These are phyloP conservation scores for Zoysia japonica DNA, from an alignment of 176 grass and related monocot genomes.

Conservation along the genomic window DNA sequence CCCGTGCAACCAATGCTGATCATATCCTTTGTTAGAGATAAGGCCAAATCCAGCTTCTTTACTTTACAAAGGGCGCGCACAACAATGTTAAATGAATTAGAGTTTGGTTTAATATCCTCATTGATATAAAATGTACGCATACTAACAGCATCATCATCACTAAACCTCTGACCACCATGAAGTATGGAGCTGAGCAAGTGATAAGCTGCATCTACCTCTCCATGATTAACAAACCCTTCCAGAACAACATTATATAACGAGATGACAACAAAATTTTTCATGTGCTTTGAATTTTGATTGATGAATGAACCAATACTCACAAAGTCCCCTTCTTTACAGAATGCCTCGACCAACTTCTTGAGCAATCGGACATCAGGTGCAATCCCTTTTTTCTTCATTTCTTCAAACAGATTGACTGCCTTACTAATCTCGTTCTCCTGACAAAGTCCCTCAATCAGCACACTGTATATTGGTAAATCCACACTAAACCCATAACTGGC, in stretches of 20 bases:
- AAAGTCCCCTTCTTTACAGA: conserved; percentile 51
- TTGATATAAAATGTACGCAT: conserved; percentile 34
- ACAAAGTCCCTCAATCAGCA: conserved; percentile 71
- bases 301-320: conserved; percentile 42
- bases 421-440: conserved; percentile 41
- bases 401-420: conserved; percentile 51
- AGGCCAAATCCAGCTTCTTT: conserved; percentile 72
- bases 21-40: conserved; percentile 71
- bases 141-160: conserved; percentile 23
- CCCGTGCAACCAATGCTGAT: conserved; percentile 61
- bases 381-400: conserved; percentile 68
- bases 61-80: conserved; percentile 73
- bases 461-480: conserved; percentile 63
- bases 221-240: conserved; percentile 60
- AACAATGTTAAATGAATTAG: conserved; percentile 79
- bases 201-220: conserved; percentile 59
- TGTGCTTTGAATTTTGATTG: conserved; percentile 41
- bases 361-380: conserved; percentile 55
- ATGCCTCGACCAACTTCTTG: conserved; percentile 51
- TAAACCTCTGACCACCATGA: conserved; percentile 16
- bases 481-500: conserved; percentile 48
- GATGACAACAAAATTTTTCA: conserved; percentile 37
- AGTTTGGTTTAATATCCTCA: conserved; percentile 59
- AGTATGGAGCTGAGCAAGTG: conserved; percentile 53
- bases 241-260: conserved; percentile 65